Conservation (phyloP, 495 filamentous ascomycete genomes). For the Extremus antarcticus region DNA sequence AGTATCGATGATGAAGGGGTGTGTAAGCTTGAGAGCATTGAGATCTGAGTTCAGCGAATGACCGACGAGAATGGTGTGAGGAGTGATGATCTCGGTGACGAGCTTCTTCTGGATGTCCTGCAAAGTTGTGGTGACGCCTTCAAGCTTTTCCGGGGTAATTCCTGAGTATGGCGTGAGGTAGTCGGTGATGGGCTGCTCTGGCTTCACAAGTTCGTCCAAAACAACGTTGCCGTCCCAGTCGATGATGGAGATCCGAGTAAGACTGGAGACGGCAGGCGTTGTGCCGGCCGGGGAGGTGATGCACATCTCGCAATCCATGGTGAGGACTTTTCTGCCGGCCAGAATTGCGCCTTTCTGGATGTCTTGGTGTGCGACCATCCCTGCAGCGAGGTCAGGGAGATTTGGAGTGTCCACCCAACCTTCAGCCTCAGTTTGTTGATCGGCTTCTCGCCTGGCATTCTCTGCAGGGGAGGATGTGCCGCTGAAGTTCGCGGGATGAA, state of each 20-base stretch:
- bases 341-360: constrained; percentile 74
- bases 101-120: constrained; percentile 71
- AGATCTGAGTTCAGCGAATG: constrained; percentile 90
- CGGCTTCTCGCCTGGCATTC: constrained; percentile 36
- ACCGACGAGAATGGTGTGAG: constrained; percentile 71
- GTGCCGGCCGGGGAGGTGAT: constrained; percentile 51
- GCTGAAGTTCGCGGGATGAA: constrained; percentile 61
- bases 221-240: constrained; percentile 74
- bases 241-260: constrained; percentile 79
- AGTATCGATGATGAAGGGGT: constrained; percentile 90
- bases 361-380: constrained; percentile 51
- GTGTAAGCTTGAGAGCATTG: constrained; percentile 67
- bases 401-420: constrained; percentile 72
- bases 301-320: constrained; percentile 96
- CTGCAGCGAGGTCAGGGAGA: constrained; percentile 56
- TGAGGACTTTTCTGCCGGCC: constrained; percentile 66
- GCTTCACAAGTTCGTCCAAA: constrained; percentile 86
- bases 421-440: constrained; percentile 39
- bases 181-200: constrained; percentile 68
- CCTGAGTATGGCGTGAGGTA: constrained; percentile 86
- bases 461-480: constrained; percentile 35
- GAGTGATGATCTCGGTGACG: constrained; percentile 52
- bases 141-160: constrained; percentile 74
- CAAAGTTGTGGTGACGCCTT: constrained; percentile 71
- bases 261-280: constrained; percentile 45